These are phyloP conservation scores for Russula virescens DNA, from an alignment of 768 basidiomycete genomes.

Conservation along the genomic window DNA sequence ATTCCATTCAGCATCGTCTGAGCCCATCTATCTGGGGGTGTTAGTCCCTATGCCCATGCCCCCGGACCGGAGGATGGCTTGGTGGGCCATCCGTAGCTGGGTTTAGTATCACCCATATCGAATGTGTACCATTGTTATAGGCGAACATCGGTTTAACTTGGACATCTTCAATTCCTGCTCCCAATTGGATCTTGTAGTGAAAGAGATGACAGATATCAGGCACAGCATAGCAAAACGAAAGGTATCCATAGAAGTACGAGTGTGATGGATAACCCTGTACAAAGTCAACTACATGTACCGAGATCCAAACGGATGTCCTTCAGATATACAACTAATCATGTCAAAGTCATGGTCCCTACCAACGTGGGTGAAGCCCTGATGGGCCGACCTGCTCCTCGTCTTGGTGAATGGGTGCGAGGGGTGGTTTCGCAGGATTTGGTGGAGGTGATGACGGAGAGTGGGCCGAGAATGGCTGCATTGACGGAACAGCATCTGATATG, in stretches of 20 bases:
- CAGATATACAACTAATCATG: slow-evolving; percentile 8
- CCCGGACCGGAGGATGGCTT: too few species aligned
- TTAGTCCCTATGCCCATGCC: too few species aligned
- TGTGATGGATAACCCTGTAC: neutral
- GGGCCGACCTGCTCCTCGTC: neutral
- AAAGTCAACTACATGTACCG: slow-evolving; percentile 6
- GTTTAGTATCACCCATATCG: too few species aligned
- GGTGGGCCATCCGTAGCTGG: too few species aligned
- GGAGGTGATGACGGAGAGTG: neutral
- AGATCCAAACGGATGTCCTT: neutral
- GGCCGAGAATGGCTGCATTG: neutral
- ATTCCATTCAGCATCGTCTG: too few species aligned
- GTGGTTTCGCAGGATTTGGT: neutral
- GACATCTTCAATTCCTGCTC: too few species aligned
- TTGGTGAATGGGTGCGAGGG: neutral
- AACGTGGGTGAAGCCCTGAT: neutral
- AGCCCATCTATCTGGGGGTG: too few species aligned
- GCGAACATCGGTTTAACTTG: too few species aligned
- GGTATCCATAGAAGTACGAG: neutral
- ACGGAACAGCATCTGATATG: neutral
- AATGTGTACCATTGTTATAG: too few species aligned
- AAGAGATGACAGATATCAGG: too few species aligned
- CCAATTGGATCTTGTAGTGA: too few species aligned
- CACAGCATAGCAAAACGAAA: too few species aligned
- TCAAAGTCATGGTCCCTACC: neutral